phyloP scores from a whole-genome alignment of 2,329 filamentous ascomycete species.

The Ciborinia camelliae region DNA sequence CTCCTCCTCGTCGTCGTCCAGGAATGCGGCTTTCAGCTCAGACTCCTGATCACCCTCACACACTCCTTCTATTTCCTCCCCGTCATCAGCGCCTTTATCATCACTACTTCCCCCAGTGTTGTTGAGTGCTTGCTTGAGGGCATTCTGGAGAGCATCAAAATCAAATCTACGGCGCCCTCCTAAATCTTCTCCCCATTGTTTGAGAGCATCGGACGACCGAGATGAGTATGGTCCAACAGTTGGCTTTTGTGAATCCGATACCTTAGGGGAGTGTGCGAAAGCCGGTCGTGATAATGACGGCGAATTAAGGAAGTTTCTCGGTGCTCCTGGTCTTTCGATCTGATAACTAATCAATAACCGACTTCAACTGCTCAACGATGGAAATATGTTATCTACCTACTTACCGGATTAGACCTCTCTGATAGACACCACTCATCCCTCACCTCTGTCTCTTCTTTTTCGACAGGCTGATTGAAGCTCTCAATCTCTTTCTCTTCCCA shows the following conservation, averaged over 20 bases:
- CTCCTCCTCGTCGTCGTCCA: not conserved
- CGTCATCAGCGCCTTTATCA: fast-evolving
- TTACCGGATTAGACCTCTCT: not conserved
- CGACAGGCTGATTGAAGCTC: not conserved
- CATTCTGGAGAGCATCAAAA: not conserved
- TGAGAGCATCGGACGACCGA: not conserved
- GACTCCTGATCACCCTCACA: not conserved
- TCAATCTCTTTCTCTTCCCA: not conserved
- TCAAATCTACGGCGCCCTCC: not conserved
- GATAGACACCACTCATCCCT: not conserved
- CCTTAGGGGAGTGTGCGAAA: not conserved
- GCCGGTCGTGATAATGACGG: not conserved
- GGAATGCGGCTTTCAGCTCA: not conserved
- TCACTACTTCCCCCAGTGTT: not conserved
- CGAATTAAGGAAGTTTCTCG: not conserved
- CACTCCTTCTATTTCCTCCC: not conserved
- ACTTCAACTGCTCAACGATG: not conserved
- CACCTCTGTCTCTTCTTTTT: not conserved
- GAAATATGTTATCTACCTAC: not conserved
- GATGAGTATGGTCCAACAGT: not conserved
- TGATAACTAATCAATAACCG: not conserved
- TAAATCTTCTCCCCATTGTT: not conserved
- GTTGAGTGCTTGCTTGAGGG: not conserved
- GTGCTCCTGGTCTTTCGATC: not conserved
- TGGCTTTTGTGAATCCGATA: too few species aligned